Evolutionary conservation across 2,329 filamentous ascomycete genomes (phyloP).

Genomic region (Alternaria panax): DNA sequence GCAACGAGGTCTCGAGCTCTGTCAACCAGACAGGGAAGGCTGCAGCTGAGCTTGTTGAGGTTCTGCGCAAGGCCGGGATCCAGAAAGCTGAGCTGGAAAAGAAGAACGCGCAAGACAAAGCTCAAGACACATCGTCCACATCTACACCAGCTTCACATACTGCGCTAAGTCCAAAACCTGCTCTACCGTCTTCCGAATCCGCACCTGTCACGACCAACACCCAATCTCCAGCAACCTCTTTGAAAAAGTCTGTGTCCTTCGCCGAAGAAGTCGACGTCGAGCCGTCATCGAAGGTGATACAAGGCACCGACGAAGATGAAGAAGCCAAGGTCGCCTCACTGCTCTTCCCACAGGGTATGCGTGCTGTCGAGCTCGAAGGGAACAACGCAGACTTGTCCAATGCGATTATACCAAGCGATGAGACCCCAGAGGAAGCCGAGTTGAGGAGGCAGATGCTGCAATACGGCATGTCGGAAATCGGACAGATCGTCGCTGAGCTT

Average conservation of each 20-base stretch:
- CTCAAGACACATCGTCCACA: not conserved
- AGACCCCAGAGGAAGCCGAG: conserved; percentile 79
- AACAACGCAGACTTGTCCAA: conserved; percentile 50
- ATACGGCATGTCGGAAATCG: conserved; percentile 87
- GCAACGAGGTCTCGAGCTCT: conserved; percentile 72
- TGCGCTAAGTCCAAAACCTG: not conserved
- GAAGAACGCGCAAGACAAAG: conserved; percentile 7
- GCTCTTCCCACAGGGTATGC: conserved; percentile 43
- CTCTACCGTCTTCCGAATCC: not conserved
- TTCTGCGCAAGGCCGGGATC: conserved; percentile 78
- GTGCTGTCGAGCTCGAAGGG: conserved; percentile 55
- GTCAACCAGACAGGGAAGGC: conserved; percentile 67
- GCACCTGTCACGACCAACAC: not conserved
- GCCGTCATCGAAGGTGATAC: conserved; percentile 9
- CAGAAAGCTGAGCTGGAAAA: conserved; percentile 40
- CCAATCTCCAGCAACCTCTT: not conserved
- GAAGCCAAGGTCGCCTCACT: conserved; percentile 38
- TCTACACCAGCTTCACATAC: not conserved
- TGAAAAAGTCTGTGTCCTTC: conserved; percentile 70
- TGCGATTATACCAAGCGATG: conserved; percentile 73
- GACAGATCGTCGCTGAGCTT: conserved; percentile 89
- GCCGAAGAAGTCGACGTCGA: conserved; percentile 63
- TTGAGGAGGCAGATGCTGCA: conserved; percentile 87
- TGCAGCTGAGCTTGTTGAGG: conserved; percentile 72
- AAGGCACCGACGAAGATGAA: conserved; percentile 33